Conservation (phyloP, 148 eudicot species). For the Vaccinium darrowii region DNA sequence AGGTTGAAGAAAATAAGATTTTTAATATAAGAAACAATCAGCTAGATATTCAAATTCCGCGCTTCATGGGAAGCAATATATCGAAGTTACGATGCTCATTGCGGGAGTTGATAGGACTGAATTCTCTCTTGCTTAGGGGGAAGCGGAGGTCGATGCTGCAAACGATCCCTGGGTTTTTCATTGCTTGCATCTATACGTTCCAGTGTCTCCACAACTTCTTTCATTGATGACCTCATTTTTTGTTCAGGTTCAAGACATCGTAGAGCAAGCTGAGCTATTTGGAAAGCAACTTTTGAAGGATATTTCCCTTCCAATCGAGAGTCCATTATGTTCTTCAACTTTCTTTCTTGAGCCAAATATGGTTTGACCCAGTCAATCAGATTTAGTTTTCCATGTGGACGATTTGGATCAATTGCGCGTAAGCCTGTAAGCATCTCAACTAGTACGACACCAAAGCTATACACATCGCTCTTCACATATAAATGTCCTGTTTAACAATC, state of each 20-base stretch:
- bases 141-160: not conserved
- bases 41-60: not conserved
- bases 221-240: conserved; percentile 65
- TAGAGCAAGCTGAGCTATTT: conserved; percentile 64
- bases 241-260: conserved; percentile 59
- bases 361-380: conserved; percentile 25
- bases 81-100: conserved; percentile 15
- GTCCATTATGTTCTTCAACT: conserved; percentile 64
- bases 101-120: conserved; percentile 29
- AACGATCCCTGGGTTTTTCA: conserved; percentile 24
- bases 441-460: conserved; percentile 78
- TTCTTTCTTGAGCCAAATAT: conserved; percentile 38
- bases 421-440: conserved; percentile 50
- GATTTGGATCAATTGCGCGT: conserved; percentile 16
- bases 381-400: conserved; percentile 13
- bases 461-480: conserved; percentile 84
- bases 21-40: not conserved
- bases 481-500: conserved; percentile 60
- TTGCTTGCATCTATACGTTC: conserved; percentile 37
- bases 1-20: not conserved
- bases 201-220: conserved; percentile 62
- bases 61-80: not conserved
- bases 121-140: conserved; percentile 22
- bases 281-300: conserved; percentile 56
- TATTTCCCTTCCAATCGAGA: conserved; percentile 64